Evolutionary conservation across 2,329 filamentous ascomycete species (phyloP), one percentile per base, ranked within the genome.

Genomic region (Bipolaris cookei): DNA sequence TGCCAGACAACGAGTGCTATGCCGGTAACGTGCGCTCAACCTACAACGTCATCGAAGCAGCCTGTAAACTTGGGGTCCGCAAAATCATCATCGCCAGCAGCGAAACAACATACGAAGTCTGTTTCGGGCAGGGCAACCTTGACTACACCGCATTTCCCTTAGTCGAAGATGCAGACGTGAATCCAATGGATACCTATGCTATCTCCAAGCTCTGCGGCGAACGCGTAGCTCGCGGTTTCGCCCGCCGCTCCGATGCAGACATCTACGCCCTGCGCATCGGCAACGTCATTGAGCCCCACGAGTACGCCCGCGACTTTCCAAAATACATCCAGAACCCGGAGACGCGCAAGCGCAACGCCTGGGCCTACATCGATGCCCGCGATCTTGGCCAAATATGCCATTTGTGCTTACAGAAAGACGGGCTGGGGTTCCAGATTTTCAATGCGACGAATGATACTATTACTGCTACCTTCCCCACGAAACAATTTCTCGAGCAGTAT

Each of bases 391-490:
- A 85, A 70, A 88, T 88, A 54, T 87, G 84, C 66, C 77, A 87
- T 60, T 65, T 83, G 7, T 81, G 78, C 16, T 78, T 88, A 4
- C 62, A 80, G 58, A 83, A 81, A 62, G 79, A 80, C 65, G 84
- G 83, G 0, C 65, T 88, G 8, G 86, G 86, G 0, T 88, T 86
- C 63, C 84, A 88, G 66, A 75, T 88, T 0, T 88, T 88, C 72
- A 88, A 88, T 66, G 86, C 85, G 1, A 86, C 84, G 0, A 88
- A 88, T 65, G 81, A 86, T 64, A 83, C 79, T 2, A 87, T 87
- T 46, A 88, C 85, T 0, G 82, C 82, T 3, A 79, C 76, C 7
- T 70, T 78, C 20, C 81, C 83, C 0, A 86, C 84, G 0, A 75
- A 74, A 41, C 78, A 83, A 54, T 85, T 87, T 56, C 64, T 88